Evolutionary conservation across 2,329 filamentous ascomycete species (phyloP), one percentile per base, ranked within the genome.

Genomic region (Trichoderma cornu-damae): DNA sequence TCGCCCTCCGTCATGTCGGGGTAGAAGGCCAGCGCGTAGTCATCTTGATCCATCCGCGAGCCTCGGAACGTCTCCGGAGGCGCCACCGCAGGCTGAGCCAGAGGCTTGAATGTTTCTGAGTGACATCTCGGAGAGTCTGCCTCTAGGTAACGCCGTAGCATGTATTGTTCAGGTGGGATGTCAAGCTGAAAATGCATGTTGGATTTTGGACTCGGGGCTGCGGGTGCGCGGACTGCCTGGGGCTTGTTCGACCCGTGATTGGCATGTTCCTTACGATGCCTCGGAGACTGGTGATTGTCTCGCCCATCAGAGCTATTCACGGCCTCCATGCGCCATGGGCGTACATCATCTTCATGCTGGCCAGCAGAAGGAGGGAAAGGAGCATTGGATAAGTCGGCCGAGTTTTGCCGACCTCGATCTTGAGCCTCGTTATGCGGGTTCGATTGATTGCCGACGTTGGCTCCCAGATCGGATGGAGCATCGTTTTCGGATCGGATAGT

Each of bases 121-220:
- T 32, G 42, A 20, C 52, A 44, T 34, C 22, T 16, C 12, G 57
- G 57, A n/a, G 47, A 57, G 7, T 60, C 58, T 8, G 53, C 51
- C 24, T 57, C 58, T 18, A 60, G 58, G 26, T 60, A 60, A 9
- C 58, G 28, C 14, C 38, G 54, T n/a, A 60, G 58, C 58, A 60
- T 60, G 12, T 52, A 57, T 34, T 60, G 53, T 1, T 60, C 53
- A 20, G 50, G 26, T 3, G 58, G 54, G 2, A 58, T 51, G 16
- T 49, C 44, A 12, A 59, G 18, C 9, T 38, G 34, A 18, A 51
- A 26, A 11, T 34, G 20, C 8, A 46, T 26, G 6, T 37, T 28
- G 4, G 44, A 30, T 18, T 24, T 40, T 5, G 44, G 43, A 12
- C 43, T 49, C 14, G 50, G 14, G 24, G 42, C 37, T 24, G 9